Percentiles rank a stretch among this genome's conserved stretches.
These are phyloP conservation scores for Neurospora sp. DNA, from an alignment of 495 filamentous ascomycete genomes.

Conservation along the genomic window DNA sequence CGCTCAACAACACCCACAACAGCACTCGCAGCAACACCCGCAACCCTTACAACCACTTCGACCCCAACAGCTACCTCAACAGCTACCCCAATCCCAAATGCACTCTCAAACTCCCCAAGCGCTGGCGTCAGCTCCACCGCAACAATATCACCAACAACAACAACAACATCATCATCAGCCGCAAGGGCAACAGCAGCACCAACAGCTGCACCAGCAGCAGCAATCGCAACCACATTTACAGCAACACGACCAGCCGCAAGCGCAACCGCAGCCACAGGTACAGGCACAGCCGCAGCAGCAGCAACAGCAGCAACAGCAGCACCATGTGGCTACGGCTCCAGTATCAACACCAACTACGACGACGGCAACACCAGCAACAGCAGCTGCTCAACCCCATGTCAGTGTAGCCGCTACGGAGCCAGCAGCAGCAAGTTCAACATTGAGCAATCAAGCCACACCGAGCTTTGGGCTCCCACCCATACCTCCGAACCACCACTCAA, in stretches of 20 bases:
- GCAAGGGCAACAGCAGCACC: not conserved
- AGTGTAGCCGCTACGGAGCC: not conserved
- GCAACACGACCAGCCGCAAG: conserved; percentile 6
- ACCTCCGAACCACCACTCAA: conserved; percentile 19
- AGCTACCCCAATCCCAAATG: not conserved
- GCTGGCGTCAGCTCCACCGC: not conserved
- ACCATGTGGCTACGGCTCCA: not conserved
- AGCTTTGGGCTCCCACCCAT: conserved; percentile 8
- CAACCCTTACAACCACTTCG: not conserved
- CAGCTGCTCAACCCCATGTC: not conserved
- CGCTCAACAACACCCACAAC: not conserved
- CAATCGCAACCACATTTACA: conserved; percentile 3
- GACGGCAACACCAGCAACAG: not conserved
- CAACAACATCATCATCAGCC: conserved; percentile 7
- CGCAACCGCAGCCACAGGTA: not conserved
- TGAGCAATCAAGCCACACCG: not conserved
- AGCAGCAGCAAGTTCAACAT: not conserved
- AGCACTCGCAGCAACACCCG: not conserved
- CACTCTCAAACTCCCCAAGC: not conserved
- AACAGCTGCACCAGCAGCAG: conserved; percentile 1
- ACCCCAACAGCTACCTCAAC: not conserved
- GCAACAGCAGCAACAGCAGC: conserved; percentile 3
- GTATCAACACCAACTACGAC: not conserved
- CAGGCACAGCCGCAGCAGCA: not conserved
- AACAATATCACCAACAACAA: conserved; percentile 6